Conservation (phyloP, 805 yeast species). For the Clavispora santaluciae region DNA sequence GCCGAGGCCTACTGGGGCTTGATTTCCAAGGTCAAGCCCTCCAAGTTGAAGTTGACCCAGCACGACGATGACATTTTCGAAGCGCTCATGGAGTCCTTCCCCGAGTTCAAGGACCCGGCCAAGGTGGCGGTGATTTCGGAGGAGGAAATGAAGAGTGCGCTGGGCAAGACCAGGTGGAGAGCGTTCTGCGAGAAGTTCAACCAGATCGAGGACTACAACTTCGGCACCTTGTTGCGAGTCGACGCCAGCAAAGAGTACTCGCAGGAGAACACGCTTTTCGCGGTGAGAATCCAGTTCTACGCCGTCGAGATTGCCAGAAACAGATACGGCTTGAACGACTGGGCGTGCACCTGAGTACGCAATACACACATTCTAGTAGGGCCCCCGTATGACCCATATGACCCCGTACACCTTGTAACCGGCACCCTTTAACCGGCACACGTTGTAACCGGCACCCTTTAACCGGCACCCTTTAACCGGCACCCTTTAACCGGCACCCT, state of each 20-base stretch:
- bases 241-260: slow-evolving; percentile 68
- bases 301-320: slow-evolving; percentile 95
- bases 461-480: too few relatives aligned
- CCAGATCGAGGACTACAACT: slow-evolving; percentile 84
- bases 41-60: slow-evolving; percentile 67
- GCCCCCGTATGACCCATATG: background rate
- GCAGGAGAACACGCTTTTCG: slow-evolving; percentile 82
- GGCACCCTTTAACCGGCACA: too few relatives aligned
- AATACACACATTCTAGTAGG: too few relatives aligned
- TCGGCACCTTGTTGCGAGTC: slow-evolving; percentile 89
- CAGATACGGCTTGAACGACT: slow-evolving; percentile 84
- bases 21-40: slow-evolving; percentile 69
- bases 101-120: slow-evolving; percentile 71
- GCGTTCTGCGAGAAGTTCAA: slow-evolving; percentile 77
- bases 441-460: too few relatives aligned
- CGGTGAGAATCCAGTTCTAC: slow-evolving; percentile 88
- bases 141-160: slow-evolving; percentile 72
- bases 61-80: slow-evolving; percentile 67
- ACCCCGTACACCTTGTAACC: too few relatives aligned
- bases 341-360: slow-evolving; percentile 45
- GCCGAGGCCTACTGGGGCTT: slow-evolving; percentile 92
- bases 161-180: slow-evolving; percentile 91
- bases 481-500: too few relatives aligned
- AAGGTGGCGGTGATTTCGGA: slow-evolving; percentile 60
- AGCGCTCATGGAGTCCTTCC: slow-evolving; percentile 64